A percentile compares a stretch with the other conserved stretches of the same genome.
Evolutionary conservation across 2,329 filamentous ascomycete species (phyloP).

Genomic region (Cladosporium cucumerinum): DNA sequence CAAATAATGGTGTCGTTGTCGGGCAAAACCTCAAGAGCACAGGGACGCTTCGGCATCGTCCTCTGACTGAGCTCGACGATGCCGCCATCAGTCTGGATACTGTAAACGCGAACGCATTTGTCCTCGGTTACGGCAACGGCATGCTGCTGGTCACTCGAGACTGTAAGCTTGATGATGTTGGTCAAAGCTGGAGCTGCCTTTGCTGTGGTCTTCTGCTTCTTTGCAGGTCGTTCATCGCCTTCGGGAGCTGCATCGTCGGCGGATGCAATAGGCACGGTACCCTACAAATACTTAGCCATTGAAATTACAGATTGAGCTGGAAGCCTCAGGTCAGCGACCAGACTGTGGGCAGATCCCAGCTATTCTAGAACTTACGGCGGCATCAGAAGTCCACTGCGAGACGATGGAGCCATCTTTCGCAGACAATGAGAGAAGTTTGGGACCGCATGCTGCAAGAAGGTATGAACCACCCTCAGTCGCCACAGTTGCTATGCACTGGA

Average conservation of each 20-base stretch:
- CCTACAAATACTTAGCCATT: not conserved
- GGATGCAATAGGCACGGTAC: constrained; percentile 5
- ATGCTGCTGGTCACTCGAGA: constrained; percentile 63
- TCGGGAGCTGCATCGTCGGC: constrained; percentile 14
- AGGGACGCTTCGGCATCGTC: constrained; percentile 87
- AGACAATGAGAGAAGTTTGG: constrained; percentile 66
- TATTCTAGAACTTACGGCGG: constrained; percentile 22
- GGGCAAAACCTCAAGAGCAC: constrained; percentile 66
- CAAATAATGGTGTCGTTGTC: constrained; percentile 71
- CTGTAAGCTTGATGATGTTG: constrained; percentile 66
- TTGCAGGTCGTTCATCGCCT: constrained; percentile 25
- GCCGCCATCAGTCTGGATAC: constrained; percentile 58
- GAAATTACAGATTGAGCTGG: not conserved
- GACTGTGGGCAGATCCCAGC: constrained; percentile 21
- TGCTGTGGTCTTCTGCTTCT: constrained; percentile 30
- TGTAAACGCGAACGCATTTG: constrained; percentile 83
- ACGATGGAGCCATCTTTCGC: constrained; percentile 56
- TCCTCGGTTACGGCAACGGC: constrained; percentile 82
- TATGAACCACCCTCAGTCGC: constrained; percentile 39
- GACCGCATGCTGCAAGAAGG: constrained; percentile 71
- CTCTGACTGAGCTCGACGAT: constrained; percentile 69
- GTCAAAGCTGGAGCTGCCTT: constrained; percentile 35
- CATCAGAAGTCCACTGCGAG: constrained; percentile 56
- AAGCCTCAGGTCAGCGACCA: constrained; percentile 16
- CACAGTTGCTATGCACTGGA: constrained; percentile 38